A percentile compares a stretch with the other conserved stretches of the same genome.
Conservation (phyloP, 2,329 filamentous ascomycete species). For the Gaeumannomyces sp. region DNA sequence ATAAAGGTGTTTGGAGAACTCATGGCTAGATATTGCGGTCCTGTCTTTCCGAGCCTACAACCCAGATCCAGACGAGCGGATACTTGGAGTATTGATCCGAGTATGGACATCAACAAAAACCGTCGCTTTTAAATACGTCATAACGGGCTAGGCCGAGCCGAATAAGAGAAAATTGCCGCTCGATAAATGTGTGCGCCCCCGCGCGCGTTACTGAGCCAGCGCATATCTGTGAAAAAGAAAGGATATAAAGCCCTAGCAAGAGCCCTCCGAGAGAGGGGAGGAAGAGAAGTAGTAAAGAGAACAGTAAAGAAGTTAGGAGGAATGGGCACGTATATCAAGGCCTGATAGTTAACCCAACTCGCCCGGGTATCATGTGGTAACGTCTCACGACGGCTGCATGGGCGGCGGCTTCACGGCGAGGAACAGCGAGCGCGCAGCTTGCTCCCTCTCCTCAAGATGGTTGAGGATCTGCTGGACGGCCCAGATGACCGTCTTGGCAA, state of each 20-base stretch:
- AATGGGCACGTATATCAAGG: background rate
- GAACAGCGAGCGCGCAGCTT: background rate
- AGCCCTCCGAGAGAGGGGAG: background rate
- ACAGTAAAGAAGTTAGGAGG: background rate
- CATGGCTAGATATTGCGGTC: background rate
- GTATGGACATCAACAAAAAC: background rate
- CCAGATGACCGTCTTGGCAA: constrained; percentile 14
- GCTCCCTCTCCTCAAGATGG: constrained; percentile 1
- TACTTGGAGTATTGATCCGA: background rate
- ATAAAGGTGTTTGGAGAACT: no score
- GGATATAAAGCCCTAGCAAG: background rate
- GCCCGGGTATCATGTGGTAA: background rate
- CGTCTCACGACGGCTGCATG: background rate
- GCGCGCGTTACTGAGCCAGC: background rate
- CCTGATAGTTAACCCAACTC: background rate
- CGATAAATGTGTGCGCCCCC: background rate
- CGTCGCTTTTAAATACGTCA: no score
- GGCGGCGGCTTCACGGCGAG: background rate
- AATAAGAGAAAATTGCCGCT: background rate
- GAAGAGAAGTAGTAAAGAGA: background rate
- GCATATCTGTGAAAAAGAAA: background rate
- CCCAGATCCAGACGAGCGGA: background rate
- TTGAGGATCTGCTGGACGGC: constrained; percentile 6
- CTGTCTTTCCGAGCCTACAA: background rate
- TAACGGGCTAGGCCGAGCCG: background rate